Conservation (phyloP, 192 early-diverging fungal genomes). For the Backusella morwellensis region DNA sequence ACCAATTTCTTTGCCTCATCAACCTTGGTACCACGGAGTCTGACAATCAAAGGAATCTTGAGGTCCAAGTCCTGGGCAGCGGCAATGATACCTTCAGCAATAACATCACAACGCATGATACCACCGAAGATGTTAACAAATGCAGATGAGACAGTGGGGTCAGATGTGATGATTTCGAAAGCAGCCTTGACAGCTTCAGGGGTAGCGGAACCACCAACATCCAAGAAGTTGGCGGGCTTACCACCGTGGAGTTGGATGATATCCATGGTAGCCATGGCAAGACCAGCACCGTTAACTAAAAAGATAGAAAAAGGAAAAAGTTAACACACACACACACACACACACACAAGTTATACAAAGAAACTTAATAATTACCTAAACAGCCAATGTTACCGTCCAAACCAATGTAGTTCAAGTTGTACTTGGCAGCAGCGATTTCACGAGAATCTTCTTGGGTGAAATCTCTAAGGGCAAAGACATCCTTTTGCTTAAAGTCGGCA, state of each 20-base stretch:
- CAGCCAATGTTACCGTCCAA: conserved; percentile 98
- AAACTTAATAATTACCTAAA: conserved; percentile 55
- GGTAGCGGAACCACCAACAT: conserved; percentile 98
- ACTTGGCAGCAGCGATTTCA: conserved; percentile 96
- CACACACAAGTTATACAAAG: neutral
- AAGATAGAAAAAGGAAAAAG: neutral
- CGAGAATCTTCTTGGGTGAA: conserved; percentile 94
- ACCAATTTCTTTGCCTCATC: conserved; percentile 35
- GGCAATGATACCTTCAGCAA: conserved; percentile 97
- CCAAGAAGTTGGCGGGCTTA: conserved; percentile 98
- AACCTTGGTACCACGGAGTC: conserved; percentile 84
- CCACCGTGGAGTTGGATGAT: conserved; percentile 99
- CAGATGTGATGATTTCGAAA: conserved; percentile 98
- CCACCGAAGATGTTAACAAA: conserved; percentile 99
- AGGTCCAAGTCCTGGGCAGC: conserved; percentile 91
- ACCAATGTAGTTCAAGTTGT: conserved; percentile 99
- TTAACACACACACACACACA: neutral
- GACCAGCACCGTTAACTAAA: conserved; percentile 93
- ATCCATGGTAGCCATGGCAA: conserved; percentile 99
- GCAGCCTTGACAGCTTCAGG: conserved; percentile 96
- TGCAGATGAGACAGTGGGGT: conserved; percentile 91
- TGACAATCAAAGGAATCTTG: conserved; percentile 93
- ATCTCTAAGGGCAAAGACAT: conserved; percentile 87
- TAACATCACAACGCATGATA: conserved; percentile 99
- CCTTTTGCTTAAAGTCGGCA: conserved; percentile 95